Percentiles rank a stretch among this genome's conserved stretches.
Evolutionary conservation across 805 yeast species (phyloP).

Genomic region (Wickerhamomyces chaumierensis): DNA sequence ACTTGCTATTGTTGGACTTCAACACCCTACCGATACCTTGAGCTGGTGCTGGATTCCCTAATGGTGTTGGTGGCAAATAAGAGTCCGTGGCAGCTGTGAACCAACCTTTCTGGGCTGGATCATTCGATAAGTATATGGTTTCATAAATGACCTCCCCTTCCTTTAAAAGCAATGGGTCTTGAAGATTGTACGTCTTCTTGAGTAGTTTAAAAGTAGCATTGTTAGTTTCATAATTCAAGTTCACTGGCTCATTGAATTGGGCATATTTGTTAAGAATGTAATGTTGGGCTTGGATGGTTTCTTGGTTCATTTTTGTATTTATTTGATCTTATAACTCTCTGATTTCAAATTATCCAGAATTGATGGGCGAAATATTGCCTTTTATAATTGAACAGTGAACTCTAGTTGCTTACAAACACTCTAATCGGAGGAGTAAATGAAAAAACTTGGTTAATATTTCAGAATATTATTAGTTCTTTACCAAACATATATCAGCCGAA

Average conservation of each 20-base stretch:
- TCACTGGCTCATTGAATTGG: conserved; percentile 14
- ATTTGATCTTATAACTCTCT: too few relatives aligned
- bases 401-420: too few relatives aligned
- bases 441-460: too few relatives aligned
- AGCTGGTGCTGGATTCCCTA: conserved; percentile 32
- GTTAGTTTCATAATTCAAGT: conserved; percentile 13
- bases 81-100: conserved; percentile 22
- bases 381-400: too few relatives aligned
- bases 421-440: too few relatives aligned
- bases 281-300: conserved; percentile 18
- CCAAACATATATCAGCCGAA: too few relatives aligned
- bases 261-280: conserved; percentile 20
- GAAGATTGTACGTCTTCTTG: conserved; percentile 11
- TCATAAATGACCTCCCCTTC: conserved; percentile 33
- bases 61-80: conserved; percentile 21
- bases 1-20: conserved; percentile 30
- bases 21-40: conserved; percentile 41
- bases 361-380: too few relatives aligned
- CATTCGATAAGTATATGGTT: conserved; percentile 38
- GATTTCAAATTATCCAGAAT: too few relatives aligned
- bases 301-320: too few relatives aligned
- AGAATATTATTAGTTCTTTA: too few relatives aligned
- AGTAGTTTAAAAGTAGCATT: conserved; percentile 21
- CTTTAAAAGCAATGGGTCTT: conserved; percentile 15
- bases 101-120: conserved; percentile 56